Evolutionary conservation across 768 basidiomycete genomes (phyloP), one percentile per base, ranked within the genome.

Genomic region (Termitomyces eurrhizus): DNA sequence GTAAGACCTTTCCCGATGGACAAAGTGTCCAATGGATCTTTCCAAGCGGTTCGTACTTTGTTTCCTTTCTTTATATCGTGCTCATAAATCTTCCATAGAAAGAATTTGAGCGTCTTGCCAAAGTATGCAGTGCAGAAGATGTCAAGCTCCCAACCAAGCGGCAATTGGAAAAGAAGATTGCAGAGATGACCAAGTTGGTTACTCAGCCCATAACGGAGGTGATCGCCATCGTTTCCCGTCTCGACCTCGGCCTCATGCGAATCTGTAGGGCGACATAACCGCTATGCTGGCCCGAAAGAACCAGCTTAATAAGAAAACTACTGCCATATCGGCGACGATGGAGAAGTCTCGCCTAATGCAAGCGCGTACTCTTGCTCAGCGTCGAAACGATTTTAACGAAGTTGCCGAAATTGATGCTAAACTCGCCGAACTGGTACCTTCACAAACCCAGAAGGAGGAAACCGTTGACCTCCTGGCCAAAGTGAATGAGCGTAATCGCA

Each of bases 401-500:
- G 84, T 88, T 8, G 75, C 76, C 0, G 74, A 77, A 56, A 80
- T 95, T 35, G 88, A 92, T 26, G 74, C 69, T 3, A 77, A 90
- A 69, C 77, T 96, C 35, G 81, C 79, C n/a, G 79, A 80, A 36
- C 74, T 90, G 11, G 78, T 64, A 35, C 64, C 68, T 59, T 62
- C 58, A 33, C 57, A 32, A 63, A 18, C 60, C 48, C 60, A 52
- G 24, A 62, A 61, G 21, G 71, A 71, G 14, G 69, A 67, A 7
- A 68, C 72, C 7, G 71, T 63, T 12, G 84, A 91, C 63, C 74
- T 83, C 68, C 79, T 96, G 29, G 84, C 90, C 16, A 85, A 77
- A 68, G 87, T 98, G 57, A 98, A 96, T 69, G 93, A 95, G 74
- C 84, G 93, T 58, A 98, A 98, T 72, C 83, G 91, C 58, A 88